Evolutionary conservation across 2,329 filamentous ascomycete species (phyloP).

Genomic region (Coleophoma cylindrospora): DNA sequence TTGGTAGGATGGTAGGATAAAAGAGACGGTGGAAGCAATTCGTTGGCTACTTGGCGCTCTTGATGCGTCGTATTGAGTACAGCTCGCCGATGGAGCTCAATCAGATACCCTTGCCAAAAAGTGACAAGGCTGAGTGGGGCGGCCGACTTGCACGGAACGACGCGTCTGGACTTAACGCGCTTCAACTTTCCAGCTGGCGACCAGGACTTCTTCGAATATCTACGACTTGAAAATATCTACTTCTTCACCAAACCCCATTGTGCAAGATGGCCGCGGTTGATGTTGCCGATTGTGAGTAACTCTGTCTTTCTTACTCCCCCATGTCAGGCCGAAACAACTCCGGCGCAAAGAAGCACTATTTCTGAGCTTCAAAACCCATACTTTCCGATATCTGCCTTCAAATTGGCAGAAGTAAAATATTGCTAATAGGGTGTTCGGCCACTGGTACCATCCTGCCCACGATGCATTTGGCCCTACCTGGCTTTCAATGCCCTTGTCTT

Average conservation of each 20-base stretch:
- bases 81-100: too few relatives aligned
- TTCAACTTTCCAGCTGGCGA: background rate
- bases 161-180: background rate
- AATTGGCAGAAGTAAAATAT: too few relatives aligned
- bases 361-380: too few relatives aligned
- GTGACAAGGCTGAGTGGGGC: background rate
- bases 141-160: background rate
- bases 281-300: constrained; percentile 17
- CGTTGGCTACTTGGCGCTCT: background rate
- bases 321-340: background rate
- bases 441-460: background rate
- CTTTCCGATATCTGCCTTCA: too few relatives aligned
- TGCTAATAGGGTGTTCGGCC: background rate
- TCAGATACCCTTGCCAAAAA: background rate
- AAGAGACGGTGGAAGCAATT: background rate
- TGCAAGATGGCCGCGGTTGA: constrained; percentile 14
- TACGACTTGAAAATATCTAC: background rate
- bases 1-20: background rate
- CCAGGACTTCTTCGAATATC: background rate
- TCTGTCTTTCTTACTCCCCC: background rate
- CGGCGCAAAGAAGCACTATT: constrained; percentile 9
- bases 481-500: background rate
- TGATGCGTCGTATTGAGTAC: background rate
- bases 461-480: background rate
- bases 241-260: background rate